Percentiles rank a stretch among this genome's conserved stretches.
phyloP scores from a whole-genome alignment of 768 basidiomycete species.

The Nevesoporus exiguus region DNA sequence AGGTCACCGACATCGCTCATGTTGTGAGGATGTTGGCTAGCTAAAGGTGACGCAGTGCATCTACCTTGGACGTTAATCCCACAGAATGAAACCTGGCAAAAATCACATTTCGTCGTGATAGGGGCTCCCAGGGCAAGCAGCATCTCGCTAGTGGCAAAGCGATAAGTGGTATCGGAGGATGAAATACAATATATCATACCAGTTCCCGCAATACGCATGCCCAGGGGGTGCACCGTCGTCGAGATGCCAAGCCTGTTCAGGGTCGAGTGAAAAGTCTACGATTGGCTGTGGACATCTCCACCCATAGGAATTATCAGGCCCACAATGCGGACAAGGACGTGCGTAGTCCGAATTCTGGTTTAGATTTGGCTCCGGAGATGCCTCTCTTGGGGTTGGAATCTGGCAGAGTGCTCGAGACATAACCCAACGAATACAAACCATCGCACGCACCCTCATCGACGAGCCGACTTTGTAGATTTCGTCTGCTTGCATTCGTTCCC shows the following conservation, averaged over 20 bases:
- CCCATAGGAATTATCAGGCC: conserved; percentile 63
- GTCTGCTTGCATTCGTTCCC: conserved; percentile 79
- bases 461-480: conserved; percentile 67
- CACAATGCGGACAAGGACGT: conserved; percentile 79
- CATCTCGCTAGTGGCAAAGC: conserved; percentile 52
- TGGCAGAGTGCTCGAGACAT: conserved; percentile 25
- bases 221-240: conserved; percentile 79
- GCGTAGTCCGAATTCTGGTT: conserved; percentile 61
- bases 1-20: conserved; percentile 69
- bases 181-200: conserved; percentile 42
- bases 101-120: conserved; percentile 76
- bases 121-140: conserved; percentile 71
- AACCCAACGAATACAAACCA: background rate
- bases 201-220: conserved; percentile 79
- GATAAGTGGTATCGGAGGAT: background rate
- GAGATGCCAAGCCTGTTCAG: conserved; percentile 71
- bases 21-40: conserved; percentile 64
- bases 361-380: conserved; percentile 72
- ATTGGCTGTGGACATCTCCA: conserved; percentile 84
- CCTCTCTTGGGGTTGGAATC: conserved; percentile 74
- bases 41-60: conserved; percentile 58
- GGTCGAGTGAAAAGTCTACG: conserved; percentile 62
- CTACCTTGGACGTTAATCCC: conserved; percentile 75
- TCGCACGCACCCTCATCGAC: conserved; percentile 54
- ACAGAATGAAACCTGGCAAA: conserved; percentile 80